phyloP scores from a whole-genome alignment of 1,139 yeast species.

The Blastobotrys proliferans region DNA sequence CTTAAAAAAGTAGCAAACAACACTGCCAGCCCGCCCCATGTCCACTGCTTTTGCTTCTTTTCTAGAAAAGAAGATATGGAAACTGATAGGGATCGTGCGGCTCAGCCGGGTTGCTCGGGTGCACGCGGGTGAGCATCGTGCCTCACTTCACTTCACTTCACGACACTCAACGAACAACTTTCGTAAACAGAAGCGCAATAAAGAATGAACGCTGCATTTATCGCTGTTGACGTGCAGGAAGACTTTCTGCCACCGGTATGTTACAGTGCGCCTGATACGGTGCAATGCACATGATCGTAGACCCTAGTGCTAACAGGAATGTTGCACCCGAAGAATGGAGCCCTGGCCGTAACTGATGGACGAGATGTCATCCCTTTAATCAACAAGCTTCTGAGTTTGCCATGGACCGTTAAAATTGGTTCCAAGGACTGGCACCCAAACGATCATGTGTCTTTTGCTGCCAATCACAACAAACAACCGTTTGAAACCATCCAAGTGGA shows the following conservation, averaged over 20 bases:
- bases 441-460: slow-evolving; percentile 78
- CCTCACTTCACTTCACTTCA: no score
- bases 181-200: no score
- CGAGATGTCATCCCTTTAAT: slow-evolving; percentile 53
- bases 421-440: slow-evolving; percentile 89
- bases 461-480: slow-evolving; percentile 53
- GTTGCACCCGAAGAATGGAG: slow-evolving; percentile 42
- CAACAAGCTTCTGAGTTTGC: slow-evolving; percentile 40
- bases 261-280: background rate
- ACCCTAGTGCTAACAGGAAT: background rate
- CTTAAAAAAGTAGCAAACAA: no score
- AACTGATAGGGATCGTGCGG: no score
- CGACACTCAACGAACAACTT: no score
- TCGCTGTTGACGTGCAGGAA: slow-evolving; percentile 26
- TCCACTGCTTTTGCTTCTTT: no score
- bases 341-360: slow-evolving; percentile 70
- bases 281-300: background rate
- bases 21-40: no score
- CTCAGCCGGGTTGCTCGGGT: no score
- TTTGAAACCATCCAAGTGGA: slow-evolving; percentile 44
- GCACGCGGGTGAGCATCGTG: no score
- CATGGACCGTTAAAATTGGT: slow-evolving; percentile 64
- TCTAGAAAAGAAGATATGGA: no score
- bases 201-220: slow-evolving; percentile 2
- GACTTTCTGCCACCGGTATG: slow-evolving; percentile 69